phyloP scores from a whole-genome alignment of 2,329 filamentous ascomycete genomes.

The Aureobasidium sp. region DNA sequence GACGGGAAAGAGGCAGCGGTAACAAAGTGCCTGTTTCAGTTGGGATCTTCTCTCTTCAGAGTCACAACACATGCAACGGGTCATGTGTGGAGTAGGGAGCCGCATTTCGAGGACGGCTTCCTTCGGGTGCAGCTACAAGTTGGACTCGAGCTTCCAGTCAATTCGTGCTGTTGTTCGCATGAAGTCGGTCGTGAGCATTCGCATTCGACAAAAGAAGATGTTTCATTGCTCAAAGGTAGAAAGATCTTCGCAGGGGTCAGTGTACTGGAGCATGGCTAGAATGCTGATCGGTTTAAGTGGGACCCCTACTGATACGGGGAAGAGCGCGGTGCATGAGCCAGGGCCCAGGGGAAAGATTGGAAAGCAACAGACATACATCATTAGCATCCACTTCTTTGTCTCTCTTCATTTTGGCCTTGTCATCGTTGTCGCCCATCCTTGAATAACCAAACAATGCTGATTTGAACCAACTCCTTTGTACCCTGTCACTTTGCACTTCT shows the following conservation, averaged over 20 bases:
- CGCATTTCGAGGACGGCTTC: background rate
- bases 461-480: background rate
- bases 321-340: background rate
- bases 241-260: background rate
- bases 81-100: conserved; percentile 2
- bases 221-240: background rate
- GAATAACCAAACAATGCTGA: conserved; percentile 1
- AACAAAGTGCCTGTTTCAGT: background rate
- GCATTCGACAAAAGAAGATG: background rate
- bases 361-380: conserved; percentile 7
- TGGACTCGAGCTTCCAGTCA: background rate
- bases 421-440: background rate
- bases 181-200: background rate
- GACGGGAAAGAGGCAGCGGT: background rate
- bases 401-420: background rate
- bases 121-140: background rate
- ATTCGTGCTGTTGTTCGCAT: background rate
- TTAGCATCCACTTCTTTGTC: background rate
- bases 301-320: background rate
- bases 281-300: background rate
- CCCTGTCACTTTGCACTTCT: background rate
- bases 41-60: background rate
- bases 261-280: background rate
- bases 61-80: background rate
- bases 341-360: background rate